Conservation (phyloP, 441 rosid genomes). For the Rhodomyrtus psidioides region DNA sequence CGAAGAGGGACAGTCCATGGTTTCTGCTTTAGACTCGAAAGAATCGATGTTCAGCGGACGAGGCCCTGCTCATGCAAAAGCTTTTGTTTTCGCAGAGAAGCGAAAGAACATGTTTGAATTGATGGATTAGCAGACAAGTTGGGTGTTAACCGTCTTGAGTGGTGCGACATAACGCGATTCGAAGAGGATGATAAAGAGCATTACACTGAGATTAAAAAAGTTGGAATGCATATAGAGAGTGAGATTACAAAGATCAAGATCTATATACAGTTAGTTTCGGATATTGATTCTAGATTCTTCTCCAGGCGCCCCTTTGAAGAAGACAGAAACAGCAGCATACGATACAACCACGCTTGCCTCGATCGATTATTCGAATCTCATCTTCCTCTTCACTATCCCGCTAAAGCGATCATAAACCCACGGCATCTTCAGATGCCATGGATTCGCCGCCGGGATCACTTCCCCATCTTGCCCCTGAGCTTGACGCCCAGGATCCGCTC, state of each 20-base stretch:
- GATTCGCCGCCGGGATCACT: slow-evolving; percentile 11
- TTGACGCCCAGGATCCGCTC: slow-evolving; percentile 75
- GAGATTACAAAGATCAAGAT: background rate
- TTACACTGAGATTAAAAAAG: background rate
- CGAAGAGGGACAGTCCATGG: background rate
- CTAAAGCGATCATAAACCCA: background rate
- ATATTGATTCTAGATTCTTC: too few species aligned
- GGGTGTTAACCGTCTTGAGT: too few species aligned
- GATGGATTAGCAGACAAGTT: too few species aligned
- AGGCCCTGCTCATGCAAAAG: too few species aligned
- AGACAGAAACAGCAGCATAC: background rate
- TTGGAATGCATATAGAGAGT: background rate
- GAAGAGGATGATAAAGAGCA: background rate
- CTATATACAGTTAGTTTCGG: background rate
- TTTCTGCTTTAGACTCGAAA: background rate
- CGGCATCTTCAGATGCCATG: background rate
- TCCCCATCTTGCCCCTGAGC: slow-evolving; percentile 54
- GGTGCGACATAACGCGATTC: too few species aligned
- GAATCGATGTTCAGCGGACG: too few species aligned
- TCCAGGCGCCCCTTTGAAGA: background rate
- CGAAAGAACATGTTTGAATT: too few species aligned
- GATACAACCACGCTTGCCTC: background rate
- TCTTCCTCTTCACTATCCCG: background rate
- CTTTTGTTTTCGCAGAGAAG: too few species aligned
- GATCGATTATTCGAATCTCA: background rate